Percentiles rank a stretch among this genome's conserved stretches.
Conservation (phyloP, 495 filamentous ascomycete species). For the Trichoderma reesei region DNA sequence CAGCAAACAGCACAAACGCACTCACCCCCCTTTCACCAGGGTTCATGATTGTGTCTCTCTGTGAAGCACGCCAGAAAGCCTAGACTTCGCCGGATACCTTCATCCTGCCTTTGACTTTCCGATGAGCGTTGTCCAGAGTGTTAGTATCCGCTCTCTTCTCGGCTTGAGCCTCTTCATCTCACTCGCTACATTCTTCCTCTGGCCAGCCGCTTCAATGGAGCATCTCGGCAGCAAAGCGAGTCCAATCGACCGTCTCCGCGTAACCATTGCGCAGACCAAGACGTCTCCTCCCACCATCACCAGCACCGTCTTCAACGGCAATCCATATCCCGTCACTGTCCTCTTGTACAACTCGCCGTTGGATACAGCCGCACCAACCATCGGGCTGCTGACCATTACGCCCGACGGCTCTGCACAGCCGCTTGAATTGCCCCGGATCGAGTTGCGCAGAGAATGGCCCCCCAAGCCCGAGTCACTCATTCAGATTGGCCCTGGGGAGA, state of each 20-base stretch:
- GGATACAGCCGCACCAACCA: conserved; percentile 34
- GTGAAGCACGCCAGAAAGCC: too few species aligned
- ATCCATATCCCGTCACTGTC: conserved; percentile 32
- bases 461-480: conserved; percentile 31
- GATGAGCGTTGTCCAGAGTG: background rate
- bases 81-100: background rate
- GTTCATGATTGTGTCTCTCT: background rate
- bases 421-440: conserved; percentile 31
- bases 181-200: conserved; percentile 6
- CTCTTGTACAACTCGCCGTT: conserved; percentile 41
- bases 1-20: background rate
- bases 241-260: conserved; percentile 18
- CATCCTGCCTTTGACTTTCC: background rate
- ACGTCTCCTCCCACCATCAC: conserved; percentile 18
- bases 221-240: conserved; percentile 10
- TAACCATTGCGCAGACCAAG: conserved; percentile 22
- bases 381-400: conserved; percentile 37
- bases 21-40: background rate
- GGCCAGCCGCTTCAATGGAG: conserved; percentile 14
- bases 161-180: background rate
- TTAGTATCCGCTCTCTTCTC: background rate
- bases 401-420: conserved; percentile 23
- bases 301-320: conserved; percentile 34
- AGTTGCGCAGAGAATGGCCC: conserved; percentile 37
- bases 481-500: conserved; percentile 28